Percentiles rank a stretch among this genome's conserved stretches.
Evolutionary conservation across 192 early-diverging fungal species (phyloP).

Genomic region (Linnemannia schmuckeri): DNA sequence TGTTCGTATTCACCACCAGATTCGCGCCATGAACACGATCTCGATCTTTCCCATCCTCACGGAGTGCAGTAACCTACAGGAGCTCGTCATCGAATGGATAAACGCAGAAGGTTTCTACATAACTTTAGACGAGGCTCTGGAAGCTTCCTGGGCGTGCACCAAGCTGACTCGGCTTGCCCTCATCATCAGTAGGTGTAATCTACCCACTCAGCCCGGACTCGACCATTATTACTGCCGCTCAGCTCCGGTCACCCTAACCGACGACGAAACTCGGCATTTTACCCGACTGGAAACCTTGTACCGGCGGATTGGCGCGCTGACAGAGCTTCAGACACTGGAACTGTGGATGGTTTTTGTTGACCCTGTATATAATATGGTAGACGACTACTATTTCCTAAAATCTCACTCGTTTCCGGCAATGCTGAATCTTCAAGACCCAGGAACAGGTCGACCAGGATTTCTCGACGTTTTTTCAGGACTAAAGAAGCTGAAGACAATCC

Average conservation of each 20-base stretch:
- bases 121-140: not conserved
- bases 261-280: not conserved
- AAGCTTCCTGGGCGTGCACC: not conserved
- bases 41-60: not conserved
- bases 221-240: not conserved
- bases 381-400: no score
- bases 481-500: not conserved
- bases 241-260: not conserved
- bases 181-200: not conserved
- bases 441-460: not conserved
- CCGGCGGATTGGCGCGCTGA: not conserved
- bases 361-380: no score
- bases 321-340: not conserved
- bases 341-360: no score
- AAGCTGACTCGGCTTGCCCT: not conserved
- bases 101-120: not conserved
- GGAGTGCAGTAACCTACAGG: not conserved
- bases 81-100: not conserved
- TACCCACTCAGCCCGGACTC: not conserved
- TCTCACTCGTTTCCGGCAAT: not conserved
- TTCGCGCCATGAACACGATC: not conserved
- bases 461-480: not conserved
- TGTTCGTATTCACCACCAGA: not conserved
- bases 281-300: not conserved
- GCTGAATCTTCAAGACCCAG: not conserved